Base-by-base conservation (phyloP, 345 rosid genomes). In the Cardamine occulta region DNA sequence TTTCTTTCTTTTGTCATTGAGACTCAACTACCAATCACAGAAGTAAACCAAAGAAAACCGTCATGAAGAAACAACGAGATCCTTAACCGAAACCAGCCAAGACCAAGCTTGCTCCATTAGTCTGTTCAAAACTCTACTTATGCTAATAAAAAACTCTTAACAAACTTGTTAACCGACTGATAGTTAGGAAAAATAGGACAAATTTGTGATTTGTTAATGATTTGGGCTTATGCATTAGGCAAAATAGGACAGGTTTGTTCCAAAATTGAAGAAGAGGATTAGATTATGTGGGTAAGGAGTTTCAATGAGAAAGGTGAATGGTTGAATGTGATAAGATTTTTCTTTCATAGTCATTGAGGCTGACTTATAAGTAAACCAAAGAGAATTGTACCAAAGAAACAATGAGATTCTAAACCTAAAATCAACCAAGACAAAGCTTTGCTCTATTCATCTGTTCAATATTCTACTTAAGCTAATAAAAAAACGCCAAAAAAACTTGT, bases 51-150 rank as follows among this genome's bases (percentile, higher is more conserved):
- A 18, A 49, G 13, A 67, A 31, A 19, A 13, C 32, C 1, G 1
- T 66, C 1, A 21, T 10, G 23, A 53, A 55, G 55, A 56, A 32
- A 6, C n/a, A 24, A 11, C 17, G 12, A 54, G 54, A 55, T 40
- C 62, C 39, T 64, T 5, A 72, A 49, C 21, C 23, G 6, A 23
- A 42, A 63, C 7, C 4, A 32, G 15, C 45, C 21, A 70, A 56
- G 18, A 71, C 40, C 53, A 21, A 53, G 71, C 63, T 54, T 73
- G 57, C 56, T 73, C 47, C 45, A 32, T 49, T 49, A 66, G 12
- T 31, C 17, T 49, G 28, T 32, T 19, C 13, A 66, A 44, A 14
- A 44, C 7, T 44, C 48, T 44, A 44, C 48, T 44, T 14, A 44
- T 14, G 47, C 17, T 42, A 14, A 12, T 42, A 11, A 37, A 9